These are phyloP conservation scores for Arthrobotrys megalospora DNA, from an alignment of 2,329 filamentous ascomycete genomes.

Conservation along the genomic window DNA sequence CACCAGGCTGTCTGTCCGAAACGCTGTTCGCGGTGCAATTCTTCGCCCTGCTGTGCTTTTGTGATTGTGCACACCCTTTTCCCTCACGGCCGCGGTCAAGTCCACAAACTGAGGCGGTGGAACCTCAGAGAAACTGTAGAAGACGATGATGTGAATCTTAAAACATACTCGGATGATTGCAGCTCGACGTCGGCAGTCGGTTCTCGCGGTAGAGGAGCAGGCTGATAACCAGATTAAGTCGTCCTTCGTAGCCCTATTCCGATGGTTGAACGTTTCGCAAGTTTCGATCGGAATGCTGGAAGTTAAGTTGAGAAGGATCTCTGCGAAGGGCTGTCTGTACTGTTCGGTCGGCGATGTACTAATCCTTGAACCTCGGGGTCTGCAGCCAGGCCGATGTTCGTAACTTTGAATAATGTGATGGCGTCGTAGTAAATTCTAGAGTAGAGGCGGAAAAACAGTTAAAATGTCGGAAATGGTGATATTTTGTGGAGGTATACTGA, in stretches of 20 bases:
- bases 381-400: conserved; percentile 25
- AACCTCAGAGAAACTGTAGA: conserved; percentile 36
- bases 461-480: conserved; percentile 29
- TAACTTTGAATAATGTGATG: conserved; percentile 1
- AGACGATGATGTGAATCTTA: conserved; percentile 49
- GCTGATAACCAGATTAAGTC: conserved; percentile 24
- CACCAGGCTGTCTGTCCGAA: conserved; percentile 48
- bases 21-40: conserved; percentile 46
- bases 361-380: conserved; percentile 42
- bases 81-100: conserved; percentile 50
- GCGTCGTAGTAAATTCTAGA: conserved; percentile 2
- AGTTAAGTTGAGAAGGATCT: conserved; percentile 26
- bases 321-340: conserved; percentile 4
- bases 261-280: conserved; percentile 60
- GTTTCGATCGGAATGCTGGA: conserved; percentile 18
- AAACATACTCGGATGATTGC: conserved; percentile 61
- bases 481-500: conserved; percentile 7
- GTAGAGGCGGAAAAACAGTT: not conserved
- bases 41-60: conserved; percentile 47
- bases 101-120: conserved; percentile 39
- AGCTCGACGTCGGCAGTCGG: conserved; percentile 47
- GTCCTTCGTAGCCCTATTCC: conserved; percentile 53
- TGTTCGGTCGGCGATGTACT: conserved; percentile 50
- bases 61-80: conserved; percentile 45
- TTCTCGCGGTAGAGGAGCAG: conserved; percentile 42